These are phyloP conservation scores for Lactarius vividus DNA, from an alignment of 768 basidiomycete genomes.

Conservation along the genomic window DNA sequence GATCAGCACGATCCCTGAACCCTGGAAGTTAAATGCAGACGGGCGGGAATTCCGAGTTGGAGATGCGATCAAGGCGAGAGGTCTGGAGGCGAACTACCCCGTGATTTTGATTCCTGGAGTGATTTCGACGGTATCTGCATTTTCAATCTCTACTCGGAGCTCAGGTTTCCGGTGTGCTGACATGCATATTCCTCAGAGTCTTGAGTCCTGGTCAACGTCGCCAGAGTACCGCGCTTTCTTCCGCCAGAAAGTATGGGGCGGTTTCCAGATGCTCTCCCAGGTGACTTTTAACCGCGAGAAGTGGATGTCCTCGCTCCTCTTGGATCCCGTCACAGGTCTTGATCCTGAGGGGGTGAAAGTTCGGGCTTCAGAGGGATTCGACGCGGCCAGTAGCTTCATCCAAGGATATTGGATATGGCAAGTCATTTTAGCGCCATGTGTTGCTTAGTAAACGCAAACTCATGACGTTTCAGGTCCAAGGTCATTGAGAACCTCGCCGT, in stretches of 20 bases:
- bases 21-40: constrained; percentile 79
- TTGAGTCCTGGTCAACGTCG: constrained; percentile 93
- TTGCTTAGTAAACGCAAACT: background rate
- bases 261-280: constrained; percentile 80
- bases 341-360: constrained; percentile 86
- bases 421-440: constrained; percentile 19
- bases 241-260: constrained; percentile 82
- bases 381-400: constrained; percentile 82
- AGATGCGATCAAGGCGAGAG: constrained; percentile 59
- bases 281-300: constrained; percentile 78
- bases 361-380: constrained; percentile 88
- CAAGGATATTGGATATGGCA: constrained; percentile 96
- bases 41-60: constrained; percentile 81
- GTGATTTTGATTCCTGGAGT: constrained; percentile 88
- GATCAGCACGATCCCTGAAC: constrained; percentile 66
- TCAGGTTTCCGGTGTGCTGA: background rate
- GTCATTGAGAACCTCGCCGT: constrained; percentile 94
- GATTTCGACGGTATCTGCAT: constrained; percentile 68
- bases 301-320: constrained; percentile 88
- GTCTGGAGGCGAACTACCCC: constrained; percentile 69
- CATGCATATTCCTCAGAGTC: constrained; percentile 44
- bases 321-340: constrained; percentile 88
- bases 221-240: constrained; percentile 87
- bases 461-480: constrained; percentile 58
- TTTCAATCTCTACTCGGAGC: no score